Conservation (phyloP, 805 yeast genomes). For the Wickerhamomyces rabaulensis region DNA sequence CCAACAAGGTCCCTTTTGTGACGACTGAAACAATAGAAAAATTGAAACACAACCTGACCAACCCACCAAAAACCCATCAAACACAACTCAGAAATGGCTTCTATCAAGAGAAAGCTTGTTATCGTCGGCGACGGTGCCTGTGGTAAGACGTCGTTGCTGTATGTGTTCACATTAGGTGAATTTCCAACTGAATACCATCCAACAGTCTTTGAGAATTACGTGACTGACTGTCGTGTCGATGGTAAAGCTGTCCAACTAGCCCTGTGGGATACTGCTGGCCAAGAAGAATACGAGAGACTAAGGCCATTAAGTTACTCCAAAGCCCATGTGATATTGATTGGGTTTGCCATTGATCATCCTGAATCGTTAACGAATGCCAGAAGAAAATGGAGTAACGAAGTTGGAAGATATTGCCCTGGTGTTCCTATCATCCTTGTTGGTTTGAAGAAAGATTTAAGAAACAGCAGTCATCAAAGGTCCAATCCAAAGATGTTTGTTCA, state of each 20-base stretch:
- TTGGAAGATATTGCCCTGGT: constrained; percentile 69
- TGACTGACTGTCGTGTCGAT: constrained; percentile 89
- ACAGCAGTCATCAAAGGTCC: constrained; percentile 30
- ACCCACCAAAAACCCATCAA: neutral
- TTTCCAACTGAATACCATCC: constrained; percentile 93
- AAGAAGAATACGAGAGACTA: constrained; percentile 88
- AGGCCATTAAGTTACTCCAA: constrained; percentile 85
- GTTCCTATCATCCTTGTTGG: constrained; percentile 80
- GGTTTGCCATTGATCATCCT: constrained; percentile 78
- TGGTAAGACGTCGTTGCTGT: constrained; percentile 86
- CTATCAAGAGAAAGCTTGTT: constrained; percentile 66
- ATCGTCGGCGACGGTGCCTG: constrained; percentile 96
- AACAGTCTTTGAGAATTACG: constrained; percentile 91
- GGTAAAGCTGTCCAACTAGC: constrained; percentile 88
- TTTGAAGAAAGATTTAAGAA: constrained; percentile 74
- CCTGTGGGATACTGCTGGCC: constrained; percentile 96
- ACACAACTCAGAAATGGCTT: constrained; percentile 5
- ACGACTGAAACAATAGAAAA: neutral
- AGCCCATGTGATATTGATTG: constrained; percentile 81
- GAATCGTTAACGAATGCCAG: constrained; percentile 82
- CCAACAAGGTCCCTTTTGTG: neutral
- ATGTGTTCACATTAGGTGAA: constrained; percentile 88
- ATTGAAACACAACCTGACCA: too few species aligned
- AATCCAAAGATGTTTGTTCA: constrained; percentile 44
- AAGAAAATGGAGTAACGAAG: constrained; percentile 86